Percentiles rank a stretch among this genome's conserved stretches.
phyloP scores from a whole-genome alignment of 352 stramenopile species.

The Globisporangium barbulae region DNA sequence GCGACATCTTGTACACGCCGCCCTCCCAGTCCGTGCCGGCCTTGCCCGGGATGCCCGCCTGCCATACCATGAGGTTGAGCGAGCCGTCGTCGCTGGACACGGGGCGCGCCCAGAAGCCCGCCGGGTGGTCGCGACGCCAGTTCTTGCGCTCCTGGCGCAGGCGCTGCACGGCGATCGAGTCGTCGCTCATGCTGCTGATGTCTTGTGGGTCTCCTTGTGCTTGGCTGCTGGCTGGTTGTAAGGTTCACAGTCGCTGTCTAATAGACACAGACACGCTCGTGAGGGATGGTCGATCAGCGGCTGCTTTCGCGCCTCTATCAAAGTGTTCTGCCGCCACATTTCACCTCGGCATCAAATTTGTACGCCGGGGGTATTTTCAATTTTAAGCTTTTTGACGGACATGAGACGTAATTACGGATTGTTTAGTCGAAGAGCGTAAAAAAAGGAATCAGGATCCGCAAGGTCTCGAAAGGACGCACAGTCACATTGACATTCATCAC shows the following conservation, averaged over 20 bases:
- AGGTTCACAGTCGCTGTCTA: not conserved
- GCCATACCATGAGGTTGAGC: slow-evolving; percentile 97
- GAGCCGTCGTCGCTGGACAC: slow-evolving; percentile 91
- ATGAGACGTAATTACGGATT: slow-evolving; percentile 18
- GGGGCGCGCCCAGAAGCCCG: slow-evolving; percentile 97
- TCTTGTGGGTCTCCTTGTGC: not conserved
- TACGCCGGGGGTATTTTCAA: not conserved
- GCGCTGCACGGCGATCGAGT: slow-evolving; percentile 89
- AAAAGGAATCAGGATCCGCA: not conserved
- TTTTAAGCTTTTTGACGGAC: slow-evolving; percentile 11
- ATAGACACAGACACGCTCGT: not conserved
- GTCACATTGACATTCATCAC: not conserved
- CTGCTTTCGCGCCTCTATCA: slow-evolving; percentile 9
- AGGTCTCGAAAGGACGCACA: slow-evolving; percentile 8
- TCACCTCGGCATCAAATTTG: not conserved
- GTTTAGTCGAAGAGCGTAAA: not conserved
- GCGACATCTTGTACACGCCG: slow-evolving; percentile 96
- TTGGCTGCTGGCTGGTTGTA: not conserved
- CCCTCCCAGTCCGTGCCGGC: slow-evolving; percentile 96
- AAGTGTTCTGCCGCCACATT: slow-evolving; percentile 4
- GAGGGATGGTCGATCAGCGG: not conserved
- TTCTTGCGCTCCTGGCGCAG: slow-evolving; percentile 93
- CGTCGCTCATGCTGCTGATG: slow-evolving; percentile 55
- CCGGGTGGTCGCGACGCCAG: slow-evolving; percentile 93
- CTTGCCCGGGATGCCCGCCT: slow-evolving; percentile 96